Conservation (phyloP, 805 yeast genomes). For the Kodamaea kaohsiungensis region DNA sequence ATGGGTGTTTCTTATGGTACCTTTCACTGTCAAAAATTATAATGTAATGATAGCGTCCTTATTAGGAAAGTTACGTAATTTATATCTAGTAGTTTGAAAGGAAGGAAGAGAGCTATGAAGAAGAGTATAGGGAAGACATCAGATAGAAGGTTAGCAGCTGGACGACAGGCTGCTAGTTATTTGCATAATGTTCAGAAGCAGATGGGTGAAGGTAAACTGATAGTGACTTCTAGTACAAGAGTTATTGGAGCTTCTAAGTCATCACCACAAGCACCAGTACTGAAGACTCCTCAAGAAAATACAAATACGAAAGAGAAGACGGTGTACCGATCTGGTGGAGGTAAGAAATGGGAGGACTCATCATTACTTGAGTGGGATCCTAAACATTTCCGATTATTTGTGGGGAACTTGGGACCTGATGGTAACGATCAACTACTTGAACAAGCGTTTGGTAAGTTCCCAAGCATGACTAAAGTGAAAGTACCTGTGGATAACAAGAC, state of each 20-base stretch:
- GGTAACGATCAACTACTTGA: constrained; percentile 58
- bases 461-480: constrained; percentile 55
- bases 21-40: constrained; percentile 23
- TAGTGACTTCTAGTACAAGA: background rate
- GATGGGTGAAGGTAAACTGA: background rate
- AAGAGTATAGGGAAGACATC: constrained; percentile 18
- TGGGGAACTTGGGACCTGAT: constrained; percentile 69
- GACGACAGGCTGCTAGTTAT: constrained; percentile 47
- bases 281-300: background rate
- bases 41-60: constrained; percentile 13
- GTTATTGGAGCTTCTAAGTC: background rate
- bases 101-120: background rate
- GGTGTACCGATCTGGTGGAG: constrained; percentile 28
- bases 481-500: constrained; percentile 56
- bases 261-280: background rate
- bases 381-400: constrained; percentile 66
- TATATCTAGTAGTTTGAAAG: background rate
- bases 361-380: constrained; percentile 66
- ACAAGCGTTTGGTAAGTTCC: constrained; percentile 54
- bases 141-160: constrained; percentile 57
- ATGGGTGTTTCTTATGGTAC: background rate
- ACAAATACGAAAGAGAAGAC: background rate
- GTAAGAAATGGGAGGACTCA: constrained; percentile 49
- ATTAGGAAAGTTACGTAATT: background rate
- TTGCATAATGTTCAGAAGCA: constrained; percentile 27